Base-by-base conservation (phyloP, 176 grass and related monocot species). In the Themeda triandra region DNA sequence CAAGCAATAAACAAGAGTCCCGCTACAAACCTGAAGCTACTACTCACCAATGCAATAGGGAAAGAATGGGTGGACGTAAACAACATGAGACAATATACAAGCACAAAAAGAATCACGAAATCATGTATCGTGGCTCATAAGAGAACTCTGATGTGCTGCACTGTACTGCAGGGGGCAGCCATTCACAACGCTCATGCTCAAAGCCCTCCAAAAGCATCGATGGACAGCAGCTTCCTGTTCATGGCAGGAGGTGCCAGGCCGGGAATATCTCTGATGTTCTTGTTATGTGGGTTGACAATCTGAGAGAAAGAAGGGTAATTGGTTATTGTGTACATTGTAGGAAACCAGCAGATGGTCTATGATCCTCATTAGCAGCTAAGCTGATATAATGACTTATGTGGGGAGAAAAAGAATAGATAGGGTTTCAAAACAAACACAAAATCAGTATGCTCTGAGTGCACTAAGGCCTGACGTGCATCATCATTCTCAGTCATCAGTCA, bases 231-330 rank as follows among this genome's bases (percentile, higher is more conserved):
- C 54, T 84, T 95, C 86, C 91, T 87, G 74, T 90, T 87, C 84
- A 92, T 92, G n/a, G 92, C 93, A 31, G 96, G 96, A 78, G 96
- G 96, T 14, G 96, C 96, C 74, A 98, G 86, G 17, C 96, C 96
- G 0, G 96, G 96, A 73, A 98, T 98, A 27, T 98, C 93, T 85
- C 80, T 80, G 58, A 98, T 98, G 86, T 18, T 90, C 71, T 98
- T 98, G 87, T 98, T 98, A 62, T 84, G 87, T 12, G 96, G 96
- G 49, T 92, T 90, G 69, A 98, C 96, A 53, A 98, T 90, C 96
- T 98, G 82, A 12, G 66, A 80, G 33, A 70, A 83, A 40, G 24
- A 58, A 13, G 53, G 53, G 73, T 15, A 44, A n/a, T 36, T 54
- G 10, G 11, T 81, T 71, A 88, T 30, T 15, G 23, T 68, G 27